Conservation (phyloP, 2,329 filamentous ascomycete species). For the Aspergillus persii region DNA sequence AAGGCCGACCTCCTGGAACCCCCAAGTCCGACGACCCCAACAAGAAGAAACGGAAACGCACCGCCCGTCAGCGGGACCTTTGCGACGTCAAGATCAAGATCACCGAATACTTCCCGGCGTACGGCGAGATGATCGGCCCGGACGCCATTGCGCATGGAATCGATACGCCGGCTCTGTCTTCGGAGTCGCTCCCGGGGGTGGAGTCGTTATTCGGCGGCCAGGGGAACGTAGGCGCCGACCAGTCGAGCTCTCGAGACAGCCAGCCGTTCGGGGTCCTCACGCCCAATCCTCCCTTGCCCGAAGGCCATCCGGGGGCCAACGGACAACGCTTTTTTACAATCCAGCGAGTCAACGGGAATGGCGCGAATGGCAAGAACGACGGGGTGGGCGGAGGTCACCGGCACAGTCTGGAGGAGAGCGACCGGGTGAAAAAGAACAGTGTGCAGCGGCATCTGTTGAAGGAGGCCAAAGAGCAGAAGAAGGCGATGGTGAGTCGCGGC, state of each 20-base stretch:
- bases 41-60: conserved; percentile 78
- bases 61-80: conserved; percentile 71
- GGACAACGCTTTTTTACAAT: conserved; percentile 68
- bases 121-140: conserved; percentile 30
- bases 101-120: conserved; percentile 68
- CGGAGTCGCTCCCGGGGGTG: conserved; percentile 22
- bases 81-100: conserved; percentile 88
- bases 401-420: conserved; percentile 70
- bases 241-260: conserved; percentile 8
- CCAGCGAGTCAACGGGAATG: conserved; percentile 74
- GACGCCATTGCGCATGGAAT: conserved; percentile 18
- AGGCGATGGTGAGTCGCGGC: conserved; percentile 46
- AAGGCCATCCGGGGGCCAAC: conserved; percentile 47
- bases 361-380: conserved; percentile 69
- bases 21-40: conserved; percentile 75
- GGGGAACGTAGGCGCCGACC: conserved; percentile 4
- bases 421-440: conserved; percentile 78
- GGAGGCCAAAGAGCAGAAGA: conserved; percentile 65
- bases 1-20: conserved; percentile 74
- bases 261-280: conserved; percentile 46
- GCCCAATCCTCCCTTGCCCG: conserved; percentile 39
- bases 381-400: conserved; percentile 71
- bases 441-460: conserved; percentile 65
- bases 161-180: conserved; percentile 17
- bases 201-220: conserved; percentile 23